Evolutionary conservation across 208 protist genomes (phyloP), one percentile per base, ranked within the genome.

Genomic region (Lotmaria passim): DNA sequence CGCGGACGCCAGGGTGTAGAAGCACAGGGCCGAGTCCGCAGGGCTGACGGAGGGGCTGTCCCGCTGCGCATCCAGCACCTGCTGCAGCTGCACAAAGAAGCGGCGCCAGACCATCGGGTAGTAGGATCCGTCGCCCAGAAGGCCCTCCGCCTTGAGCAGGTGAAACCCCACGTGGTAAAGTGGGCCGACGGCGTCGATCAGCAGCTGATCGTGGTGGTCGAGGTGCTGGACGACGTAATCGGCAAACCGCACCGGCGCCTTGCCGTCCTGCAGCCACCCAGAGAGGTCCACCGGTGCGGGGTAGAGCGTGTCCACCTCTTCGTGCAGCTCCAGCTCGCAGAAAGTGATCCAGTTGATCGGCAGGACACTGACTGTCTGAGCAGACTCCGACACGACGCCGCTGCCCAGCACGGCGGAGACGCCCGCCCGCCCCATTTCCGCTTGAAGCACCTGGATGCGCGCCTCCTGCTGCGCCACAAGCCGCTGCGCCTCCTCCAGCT

Each of bases 81-180:
- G 58, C 59, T 78, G 72, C 10, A 78, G 43, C 30, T 78, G 72
- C 1, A 78, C 3, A 7, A 78, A 31, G 21, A 78, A 31, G n/a
- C 65, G 62, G n/a, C 64, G 44, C 72, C 72, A 78, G 24, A 38
- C 7, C 46, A 56, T 21, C 7, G 67, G 67, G 24, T 60, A 36
- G 38, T 46, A 36, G 3, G 28, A 7, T 0, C 19, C 12, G 51
- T 47, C 47, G 12, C 14, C 39, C 62, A 70, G 23, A 0, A 68
- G 36, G 11, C 58, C 56, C 51, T 70, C 44, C 38, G 38, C 19
- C 48, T 56, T 23, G 15, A 78, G 55, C 19, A 71, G 44, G 31
- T 8, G 65, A n/a, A 72, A 71, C 2, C 57, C 72, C 19, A 70
- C 55, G 56, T 78, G 72, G 58, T 78, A 78, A 8, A 78, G 44